A percentile compares a stretch with the other conserved stretches of the same genome.
phyloP scores from a whole-genome alignment of 257 asterid species.

The Echites panduratus region DNA sequence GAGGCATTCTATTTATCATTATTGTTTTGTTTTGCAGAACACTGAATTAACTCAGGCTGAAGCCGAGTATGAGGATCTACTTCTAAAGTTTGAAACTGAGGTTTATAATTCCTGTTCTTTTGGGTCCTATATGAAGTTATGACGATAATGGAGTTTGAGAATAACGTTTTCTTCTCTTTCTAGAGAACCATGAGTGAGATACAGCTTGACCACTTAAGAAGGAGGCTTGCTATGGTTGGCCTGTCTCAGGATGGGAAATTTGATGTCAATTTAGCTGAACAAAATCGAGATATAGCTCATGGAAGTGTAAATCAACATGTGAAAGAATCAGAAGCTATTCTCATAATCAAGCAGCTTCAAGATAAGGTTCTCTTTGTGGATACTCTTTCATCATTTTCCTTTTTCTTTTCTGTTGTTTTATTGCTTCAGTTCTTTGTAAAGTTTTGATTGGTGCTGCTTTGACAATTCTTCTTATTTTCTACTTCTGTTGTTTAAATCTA shows the following conservation, averaged over 20 bases:
- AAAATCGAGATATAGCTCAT: constrained; percentile 23
- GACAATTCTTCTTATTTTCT: constrained; percentile 6
- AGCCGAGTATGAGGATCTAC: constrained; percentile 64
- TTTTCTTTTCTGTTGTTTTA: constrained; percentile 12
- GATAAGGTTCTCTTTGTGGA: constrained; percentile 58
- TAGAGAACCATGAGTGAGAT: constrained; percentile 61
- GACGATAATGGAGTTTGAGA: constrained; percentile 9
- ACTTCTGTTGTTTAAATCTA: background rate
- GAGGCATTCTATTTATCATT: constrained; percentile 10
- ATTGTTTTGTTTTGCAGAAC: constrained; percentile 37
- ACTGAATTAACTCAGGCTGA: constrained; percentile 41
- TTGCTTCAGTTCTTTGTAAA: background rate
- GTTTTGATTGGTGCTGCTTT: constrained; percentile 1
- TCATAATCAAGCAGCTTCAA: constrained; percentile 73
- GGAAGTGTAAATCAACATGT: constrained; percentile 30
- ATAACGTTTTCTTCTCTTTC: constrained; percentile 18
- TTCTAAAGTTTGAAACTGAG: constrained; percentile 62
- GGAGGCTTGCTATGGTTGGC: constrained; percentile 59
- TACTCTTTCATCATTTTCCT: constrained; percentile 4
- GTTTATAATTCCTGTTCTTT: constrained; percentile 45
- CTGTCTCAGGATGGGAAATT: constrained; percentile 29
- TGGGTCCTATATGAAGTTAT: constrained; percentile 11
- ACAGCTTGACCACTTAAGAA: constrained; percentile 54
- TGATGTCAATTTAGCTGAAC: constrained; percentile 28
- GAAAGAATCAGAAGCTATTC: constrained; percentile 57